Base-by-base conservation (phyloP, 495 filamentous ascomycete genomes). In the Acidiella bohemica region DNA sequence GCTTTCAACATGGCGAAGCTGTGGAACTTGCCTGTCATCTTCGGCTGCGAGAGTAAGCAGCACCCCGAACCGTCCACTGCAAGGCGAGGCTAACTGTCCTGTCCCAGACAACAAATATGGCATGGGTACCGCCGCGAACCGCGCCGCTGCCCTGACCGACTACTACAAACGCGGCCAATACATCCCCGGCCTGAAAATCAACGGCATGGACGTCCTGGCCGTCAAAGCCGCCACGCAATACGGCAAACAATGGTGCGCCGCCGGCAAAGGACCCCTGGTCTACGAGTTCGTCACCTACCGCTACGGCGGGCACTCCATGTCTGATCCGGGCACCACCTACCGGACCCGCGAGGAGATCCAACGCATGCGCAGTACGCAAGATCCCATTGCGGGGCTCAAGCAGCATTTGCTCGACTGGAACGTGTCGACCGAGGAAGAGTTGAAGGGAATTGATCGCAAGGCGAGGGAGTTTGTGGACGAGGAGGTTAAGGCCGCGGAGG, bases 111-210 rank as follows among this genome's bases (percentile, higher is more conserved):
- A 97, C 78, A 96, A 97, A 68, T 97, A 97, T 66, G 90, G 90
- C 62, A 97, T 97, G 90, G 90, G 92, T 64, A 97, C 90, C 36
- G 84, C 90, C 40, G 90, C 90, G 46, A 80, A 82, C 59, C 85
- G 90, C 53, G 81, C 90, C 49, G 82, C 88, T 47, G 90, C 90
- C 49, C 66, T 94, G 51, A 95, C 90, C 58, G 92, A 97, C 62
- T 97, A 97, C 80, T 97, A 97, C 78, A 95, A 96, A 76, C 92
- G 90, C 66, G 90, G 90, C 47, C 90, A 97, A 70, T 97, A 96
- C 71, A 97, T 97, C 55, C 90, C 90, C 44, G 90, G 90, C 67
- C 76, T 97, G 43, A 97, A 96, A 71, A 84, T 97, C 60, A 97
- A 97, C 68, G 90, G 84, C 61, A 97, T 97, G 90, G 90, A 97